These are phyloP conservation scores for Petasospora rhodanensis DNA, from an alignment of 1,139 yeast species.

Conservation along the genomic window DNA sequence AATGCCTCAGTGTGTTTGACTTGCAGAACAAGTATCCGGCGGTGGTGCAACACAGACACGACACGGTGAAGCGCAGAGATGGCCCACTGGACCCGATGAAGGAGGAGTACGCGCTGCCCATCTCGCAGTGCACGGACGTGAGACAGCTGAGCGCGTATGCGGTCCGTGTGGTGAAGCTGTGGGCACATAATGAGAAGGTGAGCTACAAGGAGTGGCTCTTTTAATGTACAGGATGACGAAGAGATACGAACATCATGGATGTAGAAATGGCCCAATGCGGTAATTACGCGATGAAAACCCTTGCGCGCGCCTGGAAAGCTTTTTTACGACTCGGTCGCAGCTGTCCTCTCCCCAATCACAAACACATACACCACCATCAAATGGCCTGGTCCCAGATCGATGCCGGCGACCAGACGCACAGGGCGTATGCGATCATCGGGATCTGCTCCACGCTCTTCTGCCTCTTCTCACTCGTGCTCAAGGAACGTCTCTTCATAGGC, in stretches of 20 bases:
- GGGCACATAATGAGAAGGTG: no score
- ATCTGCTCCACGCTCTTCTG: constrained; percentile 54
- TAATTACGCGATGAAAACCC: no score
- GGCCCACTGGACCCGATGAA: constrained; percentile 6
- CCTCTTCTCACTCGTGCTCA: constrained; percentile 25
- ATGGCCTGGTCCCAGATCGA: constrained; percentile 20
- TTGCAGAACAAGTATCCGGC: constrained; percentile 26
- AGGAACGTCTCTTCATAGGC: constrained; percentile 28
- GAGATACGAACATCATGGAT: no score
- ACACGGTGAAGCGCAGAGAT: constrained; percentile 18
- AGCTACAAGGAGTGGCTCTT: no score
- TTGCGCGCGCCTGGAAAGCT: no score
- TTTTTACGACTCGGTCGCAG: no score
- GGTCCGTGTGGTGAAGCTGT: constrained; percentile 8
- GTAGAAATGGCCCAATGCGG: no score
- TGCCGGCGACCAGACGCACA: constrained; percentile 48
- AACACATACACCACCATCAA: not conserved
- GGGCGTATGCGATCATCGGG: constrained; percentile 84
- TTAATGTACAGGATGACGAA: no score
- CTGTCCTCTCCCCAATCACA: no score
- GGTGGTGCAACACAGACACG: constrained; percentile 35
- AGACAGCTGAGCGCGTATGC: constrained; percentile 13
- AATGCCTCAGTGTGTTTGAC: constrained; percentile 14
- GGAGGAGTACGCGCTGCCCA: constrained; percentile 15
- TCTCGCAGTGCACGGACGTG: constrained; percentile 6